These are phyloP conservation scores for Peronospora destructor DNA, from an alignment of 352 stramenopile genomes.

Conservation along the genomic window DNA sequence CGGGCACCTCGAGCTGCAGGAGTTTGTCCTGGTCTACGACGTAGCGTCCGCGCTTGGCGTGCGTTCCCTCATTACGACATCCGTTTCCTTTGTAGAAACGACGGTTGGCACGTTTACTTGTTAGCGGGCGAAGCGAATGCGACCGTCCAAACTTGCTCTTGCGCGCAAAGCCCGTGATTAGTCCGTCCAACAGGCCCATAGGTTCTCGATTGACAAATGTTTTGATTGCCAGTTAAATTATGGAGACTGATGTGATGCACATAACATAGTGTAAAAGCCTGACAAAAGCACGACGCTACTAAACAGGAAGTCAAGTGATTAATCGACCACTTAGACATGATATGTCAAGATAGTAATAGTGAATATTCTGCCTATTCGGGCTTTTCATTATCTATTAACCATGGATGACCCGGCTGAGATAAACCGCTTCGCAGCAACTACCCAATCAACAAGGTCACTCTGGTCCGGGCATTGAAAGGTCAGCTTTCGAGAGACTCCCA, in stretches of 20 bases:
- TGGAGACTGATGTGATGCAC: conserved; percentile 1
- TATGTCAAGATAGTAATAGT: not conserved
- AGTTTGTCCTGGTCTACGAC: conserved; percentile 88
- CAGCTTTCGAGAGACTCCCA: conserved; percentile 58
- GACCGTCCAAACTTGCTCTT: conserved; percentile 82
- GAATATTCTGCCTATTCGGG: no score
- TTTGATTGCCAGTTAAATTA: conserved; percentile 21
- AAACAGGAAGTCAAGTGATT: not conserved
- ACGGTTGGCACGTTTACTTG: conserved; percentile 90
- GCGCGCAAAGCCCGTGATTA: conserved; percentile 63
- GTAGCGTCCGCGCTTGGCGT: conserved; percentile 89
- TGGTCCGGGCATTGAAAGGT: conserved; percentile 79
- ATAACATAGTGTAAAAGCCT: not conserved
- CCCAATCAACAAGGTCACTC: conserved; percentile 74
- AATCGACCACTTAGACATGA: no score
- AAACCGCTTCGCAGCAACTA: conserved; percentile 67
- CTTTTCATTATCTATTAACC: conserved; percentile 26
- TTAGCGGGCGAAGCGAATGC: conserved; percentile 84
- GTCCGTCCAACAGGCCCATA: conserved; percentile 75
- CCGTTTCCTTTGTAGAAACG: conserved; percentile 95
- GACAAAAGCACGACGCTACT: no score
- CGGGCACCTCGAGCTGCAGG: conserved; percentile 89
- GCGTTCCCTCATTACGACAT: conserved; percentile 88
- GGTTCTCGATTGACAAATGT: conserved; percentile 1
- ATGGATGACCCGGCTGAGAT: conserved; percentile 45